Percentiles rank a stretch among this genome's conserved stretches.
phyloP scores from a whole-genome alignment of 169 alveolate genomes.

The Perkinsus olseni region DNA sequence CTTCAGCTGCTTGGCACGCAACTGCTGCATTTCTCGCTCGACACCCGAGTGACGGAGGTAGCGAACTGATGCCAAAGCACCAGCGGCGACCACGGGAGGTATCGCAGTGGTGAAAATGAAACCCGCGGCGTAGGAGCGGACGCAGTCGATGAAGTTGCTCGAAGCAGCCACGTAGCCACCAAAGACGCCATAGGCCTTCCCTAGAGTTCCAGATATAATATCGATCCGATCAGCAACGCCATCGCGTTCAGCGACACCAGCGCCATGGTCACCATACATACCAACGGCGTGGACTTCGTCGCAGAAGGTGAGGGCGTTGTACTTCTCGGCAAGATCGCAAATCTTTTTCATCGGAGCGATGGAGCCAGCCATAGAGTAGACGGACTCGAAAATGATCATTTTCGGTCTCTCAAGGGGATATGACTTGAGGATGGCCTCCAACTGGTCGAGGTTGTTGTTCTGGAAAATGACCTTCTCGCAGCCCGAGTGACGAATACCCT shows the following conservation, averaged over 20 bases:
- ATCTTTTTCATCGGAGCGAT: conserved; percentile 56
- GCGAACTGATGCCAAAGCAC: conserved; percentile 58
- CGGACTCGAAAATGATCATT: conserved; percentile 67
- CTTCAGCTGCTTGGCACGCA: conserved; percentile 47
- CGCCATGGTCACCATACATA: conserved; percentile 72
- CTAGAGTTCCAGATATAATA: conserved; percentile 72
- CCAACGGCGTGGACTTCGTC: conserved; percentile 86
- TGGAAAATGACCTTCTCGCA: conserved; percentile 45
- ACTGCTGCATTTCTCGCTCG: conserved; percentile 45
- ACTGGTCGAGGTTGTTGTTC: conserved; percentile 56
- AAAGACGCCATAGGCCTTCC: conserved; percentile 73
- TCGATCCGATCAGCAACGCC: conserved; percentile 50
- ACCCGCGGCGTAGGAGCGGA: conserved; percentile 66
- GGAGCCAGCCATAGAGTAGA: conserved; percentile 74
- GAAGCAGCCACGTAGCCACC: conserved; percentile 76
- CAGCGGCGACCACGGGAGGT: conserved; percentile 69
- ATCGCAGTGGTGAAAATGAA: conserved; percentile 75
- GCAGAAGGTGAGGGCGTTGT: conserved; percentile 58
- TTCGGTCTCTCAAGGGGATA: conserved; percentile 47
- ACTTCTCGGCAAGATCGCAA: conserved; percentile 58
- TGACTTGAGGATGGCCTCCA: conserved; percentile 39
- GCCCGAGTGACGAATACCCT: conserved; percentile 65
- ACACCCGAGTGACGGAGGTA: conserved; percentile 18
- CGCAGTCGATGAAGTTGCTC: conserved; percentile 48
- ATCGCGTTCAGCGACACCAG: conserved; percentile 60